These are phyloP conservation scores for Podila epicladia DNA, from an alignment of 192 early-diverging fungal species.

Conservation along the genomic window DNA sequence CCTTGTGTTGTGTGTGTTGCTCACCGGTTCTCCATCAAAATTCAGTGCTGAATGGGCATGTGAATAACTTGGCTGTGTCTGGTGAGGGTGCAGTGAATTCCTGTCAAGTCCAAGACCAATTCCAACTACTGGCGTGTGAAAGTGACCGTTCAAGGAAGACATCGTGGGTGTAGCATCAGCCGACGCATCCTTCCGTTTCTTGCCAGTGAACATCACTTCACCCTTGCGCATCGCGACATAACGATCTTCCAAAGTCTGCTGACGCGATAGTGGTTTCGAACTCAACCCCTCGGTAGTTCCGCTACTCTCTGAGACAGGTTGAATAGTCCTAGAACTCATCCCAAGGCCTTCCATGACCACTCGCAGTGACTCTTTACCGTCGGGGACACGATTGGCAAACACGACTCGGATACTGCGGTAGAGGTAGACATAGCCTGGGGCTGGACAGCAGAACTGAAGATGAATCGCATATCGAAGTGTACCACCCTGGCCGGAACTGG, in stretches of 20 bases:
- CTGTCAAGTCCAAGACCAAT: not conserved
- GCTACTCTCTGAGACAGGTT: conserved; percentile 9
- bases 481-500: conserved; percentile 15
- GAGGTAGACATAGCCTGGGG: conserved; percentile 68
- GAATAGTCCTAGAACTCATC: conserved; percentile 55
- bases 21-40: no score
- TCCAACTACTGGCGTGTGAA: not conserved
- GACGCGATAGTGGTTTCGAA: not conserved
- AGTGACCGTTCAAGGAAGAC: not conserved
- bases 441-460: conserved; percentile 71
- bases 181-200: conserved; percentile 24
- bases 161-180: not conserved
- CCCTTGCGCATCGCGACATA: conserved; percentile 48
- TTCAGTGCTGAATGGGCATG: no score
- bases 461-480: conserved; percentile 81
- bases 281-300: not conserved
- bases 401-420: conserved; percentile 76
- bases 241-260: conserved; percentile 23
- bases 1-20: no score
- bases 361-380: conserved; percentile 70
- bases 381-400: conserved; percentile 72
- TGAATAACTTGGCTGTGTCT: no score
- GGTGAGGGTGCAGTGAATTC: no score
- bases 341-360: conserved; percentile 71
- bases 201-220: conserved; percentile 28